Conservation (phyloP, 2,329 filamentous ascomycete genomes). For the Alternaria burnsii region DNA sequence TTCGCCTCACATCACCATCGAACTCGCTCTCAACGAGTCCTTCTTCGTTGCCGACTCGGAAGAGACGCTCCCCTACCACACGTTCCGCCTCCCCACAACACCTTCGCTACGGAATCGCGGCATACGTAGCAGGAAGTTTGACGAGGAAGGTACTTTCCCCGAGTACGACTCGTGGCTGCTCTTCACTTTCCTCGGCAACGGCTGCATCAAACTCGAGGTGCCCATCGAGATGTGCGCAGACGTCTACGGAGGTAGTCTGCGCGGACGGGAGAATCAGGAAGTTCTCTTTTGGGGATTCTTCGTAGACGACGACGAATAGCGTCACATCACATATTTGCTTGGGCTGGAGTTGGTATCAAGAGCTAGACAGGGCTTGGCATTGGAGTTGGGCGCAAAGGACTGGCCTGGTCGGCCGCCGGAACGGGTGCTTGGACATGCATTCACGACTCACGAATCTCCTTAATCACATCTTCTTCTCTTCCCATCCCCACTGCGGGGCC, state of each 20-base stretch:
- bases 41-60: constrained; percentile 47
- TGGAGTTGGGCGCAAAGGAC: constrained; percentile 44
- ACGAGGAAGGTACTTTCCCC: constrained; percentile 43
- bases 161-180: constrained; percentile 49
- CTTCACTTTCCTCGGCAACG: constrained; percentile 48
- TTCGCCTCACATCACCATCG: constrained; percentile 32
- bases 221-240: constrained; percentile 50
- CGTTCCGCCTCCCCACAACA: constrained; percentile 41
- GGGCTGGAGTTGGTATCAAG: constrained; percentile 29
- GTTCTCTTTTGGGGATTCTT: constrained; percentile 50
- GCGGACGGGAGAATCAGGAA: constrained; percentile 45
- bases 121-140: constrained; percentile 42
- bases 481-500: constrained; percentile 12
- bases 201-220: constrained; percentile 48
- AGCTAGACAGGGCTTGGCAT: constrained; percentile 38
- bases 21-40: constrained; percentile 44
- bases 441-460: constrained; percentile 48
- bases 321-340: constrained; percentile 30
- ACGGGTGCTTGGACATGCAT: constrained; percentile 39
- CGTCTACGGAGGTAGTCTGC: constrained; percentile 42
- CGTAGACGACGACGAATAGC: constrained; percentile 41
- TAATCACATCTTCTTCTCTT: constrained; percentile 26
- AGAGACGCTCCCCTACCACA: constrained; percentile 49
- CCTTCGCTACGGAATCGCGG: constrained; percentile 47
- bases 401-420: constrained; percentile 24